Evolutionary conservation across 2,329 filamentous ascomycete genomes (phyloP).

Genomic region (Aspergillus proliferans): DNA sequence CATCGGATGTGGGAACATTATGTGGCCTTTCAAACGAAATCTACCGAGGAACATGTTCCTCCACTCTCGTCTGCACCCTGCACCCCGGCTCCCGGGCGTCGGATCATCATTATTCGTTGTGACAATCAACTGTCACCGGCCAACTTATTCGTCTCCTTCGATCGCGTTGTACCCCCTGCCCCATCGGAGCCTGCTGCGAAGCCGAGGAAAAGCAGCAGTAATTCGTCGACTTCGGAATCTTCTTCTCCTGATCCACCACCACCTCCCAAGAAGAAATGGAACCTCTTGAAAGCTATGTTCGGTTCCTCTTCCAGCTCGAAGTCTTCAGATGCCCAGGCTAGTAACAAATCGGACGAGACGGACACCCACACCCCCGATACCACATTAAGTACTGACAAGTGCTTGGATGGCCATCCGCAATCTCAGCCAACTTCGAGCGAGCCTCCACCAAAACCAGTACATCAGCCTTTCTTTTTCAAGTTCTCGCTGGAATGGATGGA

Average conservation of each 20-base stretch:
- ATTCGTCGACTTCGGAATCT: conserved; percentile 17
- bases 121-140: conserved; percentile 55
- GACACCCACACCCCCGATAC: conserved; percentile 25
- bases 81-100: conserved; percentile 74
- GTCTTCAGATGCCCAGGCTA: conserved; percentile 37
- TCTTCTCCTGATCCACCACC: conserved; percentile 16
- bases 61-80: conserved; percentile 73
- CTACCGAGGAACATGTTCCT: conserved; percentile 51
- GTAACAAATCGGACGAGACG: conserved; percentile 31
- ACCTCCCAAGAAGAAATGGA: conserved; percentile 43
- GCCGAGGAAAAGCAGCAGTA: conserved; percentile 28
- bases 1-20: conserved; percentile 73
- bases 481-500: conserved; percentile 63
- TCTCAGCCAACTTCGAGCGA: conserved; percentile 17
- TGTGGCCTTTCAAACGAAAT: conserved; percentile 63
- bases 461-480: conserved; percentile 57
- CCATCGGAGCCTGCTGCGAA: conserved; percentile 25
- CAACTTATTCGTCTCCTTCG: conserved; percentile 56
- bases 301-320: conserved; percentile 40
- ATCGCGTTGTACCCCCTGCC: conserved; percentile 48
- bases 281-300: conserved; percentile 46
- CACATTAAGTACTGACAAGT: conserved; percentile 17
- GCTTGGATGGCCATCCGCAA: conserved; percentile 21
- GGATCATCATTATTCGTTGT: conserved; percentile 82
- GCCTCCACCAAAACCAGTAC: conserved; percentile 33